Base-by-base conservation (phyloP, 345 rosid species). In the Cardamine chenopodiifolia region DNA sequence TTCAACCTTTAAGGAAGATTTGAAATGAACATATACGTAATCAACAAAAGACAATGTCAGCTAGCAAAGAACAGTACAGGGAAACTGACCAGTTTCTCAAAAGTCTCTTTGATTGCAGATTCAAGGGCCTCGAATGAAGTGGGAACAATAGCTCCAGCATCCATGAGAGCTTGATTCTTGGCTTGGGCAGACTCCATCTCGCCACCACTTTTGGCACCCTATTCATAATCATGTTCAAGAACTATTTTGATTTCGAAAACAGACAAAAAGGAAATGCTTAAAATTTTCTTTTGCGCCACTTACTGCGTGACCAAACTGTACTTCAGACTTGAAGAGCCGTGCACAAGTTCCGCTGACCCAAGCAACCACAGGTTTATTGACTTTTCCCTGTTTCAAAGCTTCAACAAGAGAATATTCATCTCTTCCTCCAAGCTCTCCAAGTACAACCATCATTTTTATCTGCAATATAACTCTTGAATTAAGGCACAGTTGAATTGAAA, bases 301-400 rank as follows among this genome's bases (percentile, higher is more conserved):
- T 86, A 95, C 99, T 48, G 99, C 99, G 25, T 92, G 99, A 81
- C 99, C 99, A 80, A 95, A 92, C 73, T 95, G 98, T 40, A 95
- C 98, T 92, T 92, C 96, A 53, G 97, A 95, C 79, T 95, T 95
- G 83, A 95, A 95, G 81, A 95, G 98, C 4, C 84, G 81, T 62
- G 99, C 99, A 80, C 99, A 95, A 58, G 99, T 95, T 74, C 98
- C 96, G 56, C 99, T 95, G 85, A 92, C 99, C 99, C 98, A 95
- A 74, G 98, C 97, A 84, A 95, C 98, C 61, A 95, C 96, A 2
- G 98, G 99, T 80, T 95, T 95, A 57, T 66, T 92, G 71, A 92
- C 90, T 78, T 92, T 95, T 52, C 98, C 98, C 72, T 92, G 88
- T 80, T 90, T 92, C 75, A 95, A 82, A 64, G 99, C 99, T 77